Conservation (phyloP, 208 protist genomes). For the Leishmania turanica region DNA sequence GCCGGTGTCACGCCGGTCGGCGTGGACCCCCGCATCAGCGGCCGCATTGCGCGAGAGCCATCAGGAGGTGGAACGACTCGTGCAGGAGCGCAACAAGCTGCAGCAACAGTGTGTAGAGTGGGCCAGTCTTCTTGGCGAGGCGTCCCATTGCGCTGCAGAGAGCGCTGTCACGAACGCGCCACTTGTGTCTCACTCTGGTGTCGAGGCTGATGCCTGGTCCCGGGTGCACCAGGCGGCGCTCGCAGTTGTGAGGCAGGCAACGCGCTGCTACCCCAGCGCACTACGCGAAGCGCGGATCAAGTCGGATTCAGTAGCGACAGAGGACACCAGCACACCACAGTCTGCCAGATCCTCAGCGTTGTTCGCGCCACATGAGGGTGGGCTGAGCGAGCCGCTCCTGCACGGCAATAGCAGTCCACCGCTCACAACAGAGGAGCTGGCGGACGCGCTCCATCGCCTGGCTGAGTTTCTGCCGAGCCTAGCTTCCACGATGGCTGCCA, state of each 20-base stretch:
- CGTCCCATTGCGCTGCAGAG: background rate
- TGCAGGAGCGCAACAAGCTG: slow-evolving; percentile 23
- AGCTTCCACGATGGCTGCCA: slow-evolving; percentile 6
- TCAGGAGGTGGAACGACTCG: slow-evolving; percentile 23
- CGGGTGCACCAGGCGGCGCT: slow-evolving; percentile 19
- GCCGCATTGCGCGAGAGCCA: slow-evolving; percentile 23
- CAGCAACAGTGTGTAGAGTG: slow-evolving; percentile 24
- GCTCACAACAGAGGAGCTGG: slow-evolving; percentile 14
- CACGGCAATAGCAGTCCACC: background rate
- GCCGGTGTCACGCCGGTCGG: background rate
- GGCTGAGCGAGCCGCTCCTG: background rate
- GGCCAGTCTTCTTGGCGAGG: slow-evolving; percentile 16
- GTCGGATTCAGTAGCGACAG: background rate
- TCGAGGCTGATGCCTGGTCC: background rate
- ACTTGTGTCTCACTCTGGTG: background rate
- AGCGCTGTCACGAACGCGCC: background rate
- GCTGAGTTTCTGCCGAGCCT: slow-evolving; percentile 22
- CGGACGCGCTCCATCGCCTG: slow-evolving; percentile 8
- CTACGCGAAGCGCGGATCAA: slow-evolving; percentile 3
- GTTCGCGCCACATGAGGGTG: background rate
- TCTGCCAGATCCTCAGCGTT: background rate
- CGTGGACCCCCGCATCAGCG: slow-evolving; percentile 2
- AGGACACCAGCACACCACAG: background rate
- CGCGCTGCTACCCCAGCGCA: slow-evolving; percentile 14
- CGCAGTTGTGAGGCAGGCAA: slow-evolving; percentile 20